Conservation (phyloP, 2,329 filamentous ascomycete genomes). For the Alternaria sp. region DNA sequence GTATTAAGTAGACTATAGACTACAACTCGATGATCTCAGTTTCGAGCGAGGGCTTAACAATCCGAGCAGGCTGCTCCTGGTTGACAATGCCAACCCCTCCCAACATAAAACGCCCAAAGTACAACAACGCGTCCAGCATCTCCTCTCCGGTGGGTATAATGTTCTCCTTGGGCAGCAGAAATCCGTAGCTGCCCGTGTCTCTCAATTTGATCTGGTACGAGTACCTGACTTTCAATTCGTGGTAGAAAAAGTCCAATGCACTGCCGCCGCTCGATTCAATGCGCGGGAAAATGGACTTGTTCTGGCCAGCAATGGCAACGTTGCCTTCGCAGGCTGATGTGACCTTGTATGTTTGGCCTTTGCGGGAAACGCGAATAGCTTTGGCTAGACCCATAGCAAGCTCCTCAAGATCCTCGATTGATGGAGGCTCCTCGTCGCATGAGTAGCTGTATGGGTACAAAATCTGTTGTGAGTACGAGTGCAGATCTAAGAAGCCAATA, state of each 20-base stretch:
- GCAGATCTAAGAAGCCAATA: conserved; percentile 85
- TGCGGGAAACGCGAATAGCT: conserved; percentile 80
- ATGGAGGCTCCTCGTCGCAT: conserved; percentile 78
- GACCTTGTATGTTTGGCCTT: conserved; percentile 71
- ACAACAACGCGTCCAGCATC: conserved; percentile 80
- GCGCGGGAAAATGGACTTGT: conserved; percentile 53
- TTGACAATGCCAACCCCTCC: conserved; percentile 47
- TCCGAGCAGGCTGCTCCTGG: background rate
- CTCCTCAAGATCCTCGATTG: conserved; percentile 90
- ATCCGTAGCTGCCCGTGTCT: conserved; percentile 93
- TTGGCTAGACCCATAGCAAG: conserved; percentile 87
- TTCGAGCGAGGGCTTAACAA: background rate
- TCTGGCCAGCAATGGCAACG: conserved; percentile 52
- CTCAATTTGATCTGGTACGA: conserved; percentile 94
- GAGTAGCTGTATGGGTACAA: conserved; percentile 91
- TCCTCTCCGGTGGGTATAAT: conserved; percentile 92
- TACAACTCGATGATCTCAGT: conserved; percentile 11
- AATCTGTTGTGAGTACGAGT: conserved; percentile 95
- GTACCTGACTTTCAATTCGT: conserved; percentile 80
- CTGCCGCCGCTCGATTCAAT: conserved; percentile 82
- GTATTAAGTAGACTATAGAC: background rate
- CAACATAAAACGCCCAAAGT: conserved; percentile 80
- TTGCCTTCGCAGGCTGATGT: conserved; percentile 87
- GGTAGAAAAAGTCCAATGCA: conserved; percentile 94
- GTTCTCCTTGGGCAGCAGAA: conserved; percentile 82